Evolutionary conservation across 2,329 filamentous ascomycete species (phyloP).

Genomic region (Leptographium wingfieldii): DNA sequence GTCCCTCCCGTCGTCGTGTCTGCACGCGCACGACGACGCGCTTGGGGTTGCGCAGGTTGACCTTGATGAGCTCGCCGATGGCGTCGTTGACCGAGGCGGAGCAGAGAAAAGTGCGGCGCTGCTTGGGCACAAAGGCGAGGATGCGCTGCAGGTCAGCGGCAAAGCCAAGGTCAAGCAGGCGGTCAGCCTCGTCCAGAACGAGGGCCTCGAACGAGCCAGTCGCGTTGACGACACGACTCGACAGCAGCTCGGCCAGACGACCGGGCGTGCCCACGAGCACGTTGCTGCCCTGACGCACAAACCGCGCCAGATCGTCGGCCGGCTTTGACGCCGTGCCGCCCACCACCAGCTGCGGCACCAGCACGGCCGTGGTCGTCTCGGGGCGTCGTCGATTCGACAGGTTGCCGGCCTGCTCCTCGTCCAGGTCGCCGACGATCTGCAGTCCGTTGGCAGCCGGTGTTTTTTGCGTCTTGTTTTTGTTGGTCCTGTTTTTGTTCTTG

Average conservation of each 20-base stretch:
- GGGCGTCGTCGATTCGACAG: constrained; percentile 21
- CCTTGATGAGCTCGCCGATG: constrained; percentile 81
- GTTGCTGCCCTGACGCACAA: constrained; percentile 75
- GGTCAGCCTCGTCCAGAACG: constrained; percentile 88
- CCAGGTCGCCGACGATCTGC: constrained; percentile 10
- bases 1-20: constrained; percentile 34
- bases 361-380: constrained; percentile 30
- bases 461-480: constrained; percentile 18
- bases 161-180: constrained; percentile 85
- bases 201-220: constrained; percentile 85
- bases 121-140: constrained; percentile 73
- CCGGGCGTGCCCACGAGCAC: constrained; percentile 79
- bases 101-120: constrained; percentile 84
- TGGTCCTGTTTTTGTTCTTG: constrained; percentile 23
- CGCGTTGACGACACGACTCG: constrained; percentile 77
- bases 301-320: constrained; percentile 74
- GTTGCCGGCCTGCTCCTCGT: constrained; percentile 1
- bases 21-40: constrained; percentile 92
- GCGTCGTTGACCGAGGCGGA: constrained; percentile 94
- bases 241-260: constrained; percentile 73
- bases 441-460: constrained; percentile 8
- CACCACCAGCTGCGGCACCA: constrained; percentile 79
- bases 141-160: constrained; percentile 84
- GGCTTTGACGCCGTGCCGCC: constrained; percentile 61
- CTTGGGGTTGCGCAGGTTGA: constrained; percentile 86